Percentiles rank a stretch among this genome's conserved stretches.
Conservation (phyloP, 805 yeast species). For the Zygotorulaspora chibaensis region DNA sequence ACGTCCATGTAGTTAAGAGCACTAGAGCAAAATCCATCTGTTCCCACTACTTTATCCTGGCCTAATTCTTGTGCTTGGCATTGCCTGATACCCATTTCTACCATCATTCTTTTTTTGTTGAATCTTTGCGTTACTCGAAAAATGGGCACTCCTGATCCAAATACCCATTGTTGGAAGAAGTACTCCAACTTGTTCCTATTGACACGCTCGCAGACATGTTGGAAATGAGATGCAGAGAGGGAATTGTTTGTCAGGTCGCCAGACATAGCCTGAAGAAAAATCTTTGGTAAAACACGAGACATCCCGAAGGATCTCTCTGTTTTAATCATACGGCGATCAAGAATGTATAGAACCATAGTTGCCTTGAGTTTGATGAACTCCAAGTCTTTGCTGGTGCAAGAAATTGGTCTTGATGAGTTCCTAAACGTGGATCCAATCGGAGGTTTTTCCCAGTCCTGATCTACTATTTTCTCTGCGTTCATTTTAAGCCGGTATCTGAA, state of each 20-base stretch:
- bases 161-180: conserved; percentile 93
- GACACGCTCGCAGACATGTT: conserved; percentile 91
- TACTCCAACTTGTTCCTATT: conserved; percentile 76
- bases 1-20: conserved; percentile 25
- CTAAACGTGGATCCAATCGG: conserved; percentile 70
- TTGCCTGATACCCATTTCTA: conserved; percentile 92
- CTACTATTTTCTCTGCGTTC: conserved; percentile 61
- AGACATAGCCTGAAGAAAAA: conserved; percentile 91
- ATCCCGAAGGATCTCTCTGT: conserved; percentile 93
- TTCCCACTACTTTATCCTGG: conserved; percentile 23
- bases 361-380: conserved; percentile 73
- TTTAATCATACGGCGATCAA: conserved; percentile 91
- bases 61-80: conserved; percentile 64
- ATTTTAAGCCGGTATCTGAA: conserved; percentile 65
- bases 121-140: conserved; percentile 87
- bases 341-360: conserved; percentile 75
- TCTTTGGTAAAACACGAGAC: conserved; percentile 83
- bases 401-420: conserved; percentile 30
- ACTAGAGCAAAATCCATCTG: conserved; percentile 28
- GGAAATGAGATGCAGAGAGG: conserved; percentile 79
- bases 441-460: conserved; percentile 69
- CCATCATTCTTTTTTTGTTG: conserved; percentile 87
- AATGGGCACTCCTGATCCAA: conserved; percentile 81
- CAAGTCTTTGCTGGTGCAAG: conserved; percentile 43
- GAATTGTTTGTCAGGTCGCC: conserved; percentile 81